Percentiles rank a stretch among this genome's conserved stretches.
Conservation (phyloP, 2,329 filamentous ascomycete species). For the Cephalotrichum gorgonifer region DNA sequence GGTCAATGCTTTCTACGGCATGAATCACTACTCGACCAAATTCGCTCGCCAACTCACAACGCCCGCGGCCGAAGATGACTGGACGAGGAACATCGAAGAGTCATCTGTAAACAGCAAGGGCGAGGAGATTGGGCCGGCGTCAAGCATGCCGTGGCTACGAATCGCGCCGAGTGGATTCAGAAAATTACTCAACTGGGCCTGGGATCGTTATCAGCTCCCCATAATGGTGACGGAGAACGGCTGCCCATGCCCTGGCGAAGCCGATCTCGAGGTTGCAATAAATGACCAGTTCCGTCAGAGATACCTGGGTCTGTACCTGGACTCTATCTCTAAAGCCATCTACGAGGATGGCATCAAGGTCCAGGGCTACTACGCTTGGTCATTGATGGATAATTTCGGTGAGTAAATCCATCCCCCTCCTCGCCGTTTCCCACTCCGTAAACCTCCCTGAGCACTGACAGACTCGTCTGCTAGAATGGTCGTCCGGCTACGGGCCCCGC, state of each 20-base stretch:
- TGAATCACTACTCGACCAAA: slow-evolving; percentile 23
- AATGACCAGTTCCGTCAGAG: slow-evolving; percentile 10
- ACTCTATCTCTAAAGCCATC: slow-evolving; percentile 14
- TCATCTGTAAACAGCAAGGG: neutral
- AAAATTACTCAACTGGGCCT: slow-evolving; percentile 13
- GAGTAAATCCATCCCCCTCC: slow-evolving; percentile 6
- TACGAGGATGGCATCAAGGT: slow-evolving; percentile 19
- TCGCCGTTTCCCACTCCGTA: no score
- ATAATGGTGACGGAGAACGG: slow-evolving; percentile 12
- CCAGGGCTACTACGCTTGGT: slow-evolving; percentile 23
- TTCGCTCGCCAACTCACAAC: slow-evolving; percentile 14
- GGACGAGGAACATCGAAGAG: slow-evolving; percentile 6
- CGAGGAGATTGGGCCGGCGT: neutral
- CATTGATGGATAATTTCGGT: slow-evolving; percentile 24
- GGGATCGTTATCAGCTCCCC: slow-evolving; percentile 10
- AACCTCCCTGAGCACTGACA: neutral
- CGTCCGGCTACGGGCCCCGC: slow-evolving; percentile 24
- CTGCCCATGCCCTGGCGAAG: slow-evolving; percentile 17
- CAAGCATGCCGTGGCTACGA: slow-evolving; percentile 3
- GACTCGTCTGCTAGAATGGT: slow-evolving; percentile 17
- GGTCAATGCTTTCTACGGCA: slow-evolving; percentile 19
- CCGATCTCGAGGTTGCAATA: slow-evolving; percentile 5
- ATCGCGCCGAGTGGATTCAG: slow-evolving; percentile 11
- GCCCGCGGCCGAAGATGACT: slow-evolving; percentile 14
- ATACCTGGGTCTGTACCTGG: slow-evolving; percentile 13